Base-by-base conservation (phyloP, 169 alveolate species). In the Plasmodium coatneyi region DNA sequence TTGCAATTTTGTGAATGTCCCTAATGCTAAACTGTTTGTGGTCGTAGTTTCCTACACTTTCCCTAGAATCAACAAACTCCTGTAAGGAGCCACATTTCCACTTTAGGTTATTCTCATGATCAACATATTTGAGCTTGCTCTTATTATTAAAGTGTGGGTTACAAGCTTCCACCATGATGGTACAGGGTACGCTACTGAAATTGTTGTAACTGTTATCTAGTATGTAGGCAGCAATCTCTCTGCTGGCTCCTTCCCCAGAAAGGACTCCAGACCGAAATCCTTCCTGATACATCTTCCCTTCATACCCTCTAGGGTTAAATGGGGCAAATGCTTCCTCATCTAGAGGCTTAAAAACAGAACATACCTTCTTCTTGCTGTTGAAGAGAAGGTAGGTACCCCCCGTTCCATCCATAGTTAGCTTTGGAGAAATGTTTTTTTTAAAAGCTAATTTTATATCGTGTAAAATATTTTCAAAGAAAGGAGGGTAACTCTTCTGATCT, bases 281-380 rank as follows among this genome's bases (percentile, higher is more conserved):
- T 74, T 96, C 97, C 84, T 97, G 98, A 32, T 99, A 99, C 91
- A 99, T 95, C 60, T 98, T 97, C 5, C 99, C 99, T 60, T 96
- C 97, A 97, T 98, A 98, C 10, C 99, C 99, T 46, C 99, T 96
- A 14, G 99, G 99, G 92, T 99, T 99, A 95, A 98, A 98, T 12
- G 99, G 99, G 14, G 99, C 99, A 93, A 98, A 99, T 32, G 99
- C 99, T 95, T 99, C 99, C 93, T 99, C 99, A 96, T 99, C 99
- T 74, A 97, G 80, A 12, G 99, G 99, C 89, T 99, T 99, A 95
- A 99, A 99, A 83, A 99, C 97, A 2, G 99, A 99, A 46, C 98
- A 96, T 2, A 96, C 97, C 74, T 96, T 97, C 83, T 98, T 98
- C 66, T 96, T 95, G 60, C 96, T 96, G 93, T 98, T 97, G 93